Base-by-base conservation (phyloP, 1,284 basidiomycete genomes). In the Leccinum insigne region DNA sequence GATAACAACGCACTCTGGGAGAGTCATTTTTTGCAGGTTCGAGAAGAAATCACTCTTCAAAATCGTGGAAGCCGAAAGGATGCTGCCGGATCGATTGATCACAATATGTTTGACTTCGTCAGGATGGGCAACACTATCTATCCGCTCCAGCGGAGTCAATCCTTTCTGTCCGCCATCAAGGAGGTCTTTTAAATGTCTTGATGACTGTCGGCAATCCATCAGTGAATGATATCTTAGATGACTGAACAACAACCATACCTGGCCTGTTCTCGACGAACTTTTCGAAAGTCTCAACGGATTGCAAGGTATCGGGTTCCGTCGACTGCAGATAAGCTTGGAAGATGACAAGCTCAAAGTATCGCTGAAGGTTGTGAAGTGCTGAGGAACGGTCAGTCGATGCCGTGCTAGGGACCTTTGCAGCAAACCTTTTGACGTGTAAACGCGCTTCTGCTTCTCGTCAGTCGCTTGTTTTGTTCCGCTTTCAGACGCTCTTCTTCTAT, bases 21-120 rank as follows among this genome's bases (percentile, higher is more conserved):
- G 80, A 11, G 93, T 93, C 89, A 97, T 94, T 81, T 98, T 98
- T 79, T 98, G 96, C 60, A 98, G 76, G 70, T 95, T 95, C 2
- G 89, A 90, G 85, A 99, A 99, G 81, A 98, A 96, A 78, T 99
- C 96, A 64, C 94, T 96, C 81, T 99, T 99, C 74, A 99, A 83
- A 73, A 99, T 98, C 1, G 96, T 97, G 13, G 91, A 95, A 0
- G 94, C 92, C 3, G 95, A 97, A 1, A 99, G 80, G 67, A 99
- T 94, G 65, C 85, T 89, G 6, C 98, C 98, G 5, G 86, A 86
- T 61, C 98, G 88, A 72, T 92, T 93, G 29, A 89, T 85, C 14
- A 99, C 96, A 13, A 96, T 86, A 66, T 90, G 84, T 11, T 89
- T 87, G 40, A 94, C 94, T 78, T 98, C 96, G 72, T 97, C 96